A percentile compares a stretch with the other conserved stretches of the same genome.
phyloP scores from a whole-genome alignment of 2,329 filamentous ascomycete genomes.

The Beauveria sp. region DNA sequence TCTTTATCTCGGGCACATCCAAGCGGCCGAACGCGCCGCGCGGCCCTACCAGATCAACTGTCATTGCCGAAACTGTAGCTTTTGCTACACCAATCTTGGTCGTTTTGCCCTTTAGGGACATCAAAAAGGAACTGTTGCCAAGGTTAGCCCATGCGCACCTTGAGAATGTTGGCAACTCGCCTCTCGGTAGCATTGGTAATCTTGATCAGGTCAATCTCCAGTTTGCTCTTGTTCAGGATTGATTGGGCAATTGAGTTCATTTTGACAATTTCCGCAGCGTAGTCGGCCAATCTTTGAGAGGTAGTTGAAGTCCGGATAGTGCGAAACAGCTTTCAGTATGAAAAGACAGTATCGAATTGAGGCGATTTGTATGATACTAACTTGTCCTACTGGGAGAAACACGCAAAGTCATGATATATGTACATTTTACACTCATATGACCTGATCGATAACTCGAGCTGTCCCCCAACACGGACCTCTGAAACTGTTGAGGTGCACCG shows the following conservation, averaged over 20 bases:
- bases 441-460: neutral
- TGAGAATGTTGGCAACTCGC: neutral
- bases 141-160: neutral
- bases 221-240: conserved; percentile 2
- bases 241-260: conserved; percentile 6
- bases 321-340: neutral
- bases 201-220: neutral
- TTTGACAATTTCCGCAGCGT: neutral
- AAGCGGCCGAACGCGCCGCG: conserved; percentile 3
- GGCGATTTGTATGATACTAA: neutral
- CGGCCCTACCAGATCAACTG: conserved; percentile 8
- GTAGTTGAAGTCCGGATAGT: too few relatives aligned
- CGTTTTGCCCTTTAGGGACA: conserved; percentile 1
- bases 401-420: neutral
- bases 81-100: conserved; percentile 6
- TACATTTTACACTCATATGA: neutral
- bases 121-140: neutral
- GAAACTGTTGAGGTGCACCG: neutral
- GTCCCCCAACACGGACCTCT: neutral
- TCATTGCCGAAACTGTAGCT: conserved; percentile 4
- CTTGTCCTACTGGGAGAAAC: neutral
- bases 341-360: neutral
- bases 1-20: conserved; percentile 6
- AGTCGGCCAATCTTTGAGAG: neutral
- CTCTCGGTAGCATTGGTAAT: conserved; percentile 5